Evolutionary conservation across 2,329 filamentous ascomycete genomes (phyloP), one percentile per base, ranked within the genome.

Genomic region (Ustulina deusta): DNA sequence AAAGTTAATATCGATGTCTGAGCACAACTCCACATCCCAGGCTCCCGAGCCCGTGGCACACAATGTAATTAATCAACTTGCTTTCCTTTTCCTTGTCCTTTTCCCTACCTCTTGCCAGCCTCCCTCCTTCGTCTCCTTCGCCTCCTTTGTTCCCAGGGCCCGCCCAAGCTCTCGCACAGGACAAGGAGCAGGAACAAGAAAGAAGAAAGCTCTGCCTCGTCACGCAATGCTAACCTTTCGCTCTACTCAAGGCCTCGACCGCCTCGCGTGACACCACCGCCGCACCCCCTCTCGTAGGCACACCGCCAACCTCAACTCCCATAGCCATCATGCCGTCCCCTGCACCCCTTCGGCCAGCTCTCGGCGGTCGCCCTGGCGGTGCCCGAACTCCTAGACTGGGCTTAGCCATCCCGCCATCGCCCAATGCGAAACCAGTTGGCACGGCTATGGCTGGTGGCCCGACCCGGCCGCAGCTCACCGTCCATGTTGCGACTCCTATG

Each of bases 401-500:
- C 51, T 88, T 98, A 64, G 93, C 94, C 52, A 98, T 98, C 66
- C 95, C 95, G 42, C 90, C 92, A 0, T 97, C 93, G 40, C 93
- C 93, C 56, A 95, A 89, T 81, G 91, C 86, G 69, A 93, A 94
- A 79, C 90, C 94, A 1, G 89, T 96, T 59, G 87, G 87, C 72
- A 85, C 84, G 73, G 80, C 85, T 75, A 81, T 80, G 66, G 75
- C 77, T 72, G 76, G 78, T 71, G 78, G 79, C 71, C 79, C 78
- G 57, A 79, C 82, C 32, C 86, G 90, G 55, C 90, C 93, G 27
- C 83, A 89, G 27, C 88, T 92, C n/a, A 90, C 91, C 66, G 85
- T 97, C 52, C 91, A 93, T 75, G 86, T 97, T 22, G 93, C 92
- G 17, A 97, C 95, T 1, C 95, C 95, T 2, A 94, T 93, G 90